Evolutionary conservation across 208 protist genomes (phyloP).

Genomic region (Strigomonas galati): DNA sequence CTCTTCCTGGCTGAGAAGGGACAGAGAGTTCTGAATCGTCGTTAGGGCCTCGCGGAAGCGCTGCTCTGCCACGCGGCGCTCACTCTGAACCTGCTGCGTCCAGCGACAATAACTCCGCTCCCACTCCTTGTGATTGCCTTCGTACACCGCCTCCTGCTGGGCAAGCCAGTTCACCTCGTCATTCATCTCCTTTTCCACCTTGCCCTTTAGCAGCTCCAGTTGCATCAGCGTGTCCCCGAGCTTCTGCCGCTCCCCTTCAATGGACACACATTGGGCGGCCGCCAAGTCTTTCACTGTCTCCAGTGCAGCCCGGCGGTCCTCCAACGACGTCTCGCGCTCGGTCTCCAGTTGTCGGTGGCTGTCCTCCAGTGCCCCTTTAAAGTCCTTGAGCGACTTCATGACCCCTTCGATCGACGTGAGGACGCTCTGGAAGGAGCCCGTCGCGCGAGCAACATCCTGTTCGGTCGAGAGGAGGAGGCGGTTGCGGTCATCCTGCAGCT

Average conservation of each 20-base stretch:
- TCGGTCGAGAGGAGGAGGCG: constrained; percentile 34
- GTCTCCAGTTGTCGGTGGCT: constrained; percentile 27
- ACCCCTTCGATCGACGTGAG: constrained; percentile 34
- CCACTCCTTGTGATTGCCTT: constrained; percentile 48
- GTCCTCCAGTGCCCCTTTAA: constrained; percentile 42
- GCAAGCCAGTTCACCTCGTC: constrained; percentile 60
- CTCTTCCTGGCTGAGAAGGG: constrained; percentile 48
- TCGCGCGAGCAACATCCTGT: constrained; percentile 34
- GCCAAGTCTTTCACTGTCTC: constrained; percentile 38
- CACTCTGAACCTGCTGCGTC: constrained; percentile 56
- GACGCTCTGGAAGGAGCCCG: constrained; percentile 31
- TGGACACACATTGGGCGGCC: constrained; percentile 37
- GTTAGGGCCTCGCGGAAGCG: constrained; percentile 44
- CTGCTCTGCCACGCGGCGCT: constrained; percentile 48
- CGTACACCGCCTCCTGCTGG: constrained; percentile 53
- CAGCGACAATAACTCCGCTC: constrained; percentile 71
- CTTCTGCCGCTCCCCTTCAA: constrained; percentile 39
- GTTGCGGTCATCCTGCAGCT: constrained; percentile 43
- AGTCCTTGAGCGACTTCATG: constrained; percentile 38
- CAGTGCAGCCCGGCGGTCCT: constrained; percentile 34
- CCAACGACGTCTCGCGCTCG: constrained; percentile 28
- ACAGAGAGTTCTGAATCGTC: constrained; percentile 35
- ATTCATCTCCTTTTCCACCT: constrained; percentile 57
- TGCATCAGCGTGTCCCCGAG: constrained; percentile 38
- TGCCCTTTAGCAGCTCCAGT: constrained; percentile 35